Evolutionary conservation across 2,329 filamentous ascomycete genomes (phyloP).

Genomic region (Podosphaera fusca): DNA sequence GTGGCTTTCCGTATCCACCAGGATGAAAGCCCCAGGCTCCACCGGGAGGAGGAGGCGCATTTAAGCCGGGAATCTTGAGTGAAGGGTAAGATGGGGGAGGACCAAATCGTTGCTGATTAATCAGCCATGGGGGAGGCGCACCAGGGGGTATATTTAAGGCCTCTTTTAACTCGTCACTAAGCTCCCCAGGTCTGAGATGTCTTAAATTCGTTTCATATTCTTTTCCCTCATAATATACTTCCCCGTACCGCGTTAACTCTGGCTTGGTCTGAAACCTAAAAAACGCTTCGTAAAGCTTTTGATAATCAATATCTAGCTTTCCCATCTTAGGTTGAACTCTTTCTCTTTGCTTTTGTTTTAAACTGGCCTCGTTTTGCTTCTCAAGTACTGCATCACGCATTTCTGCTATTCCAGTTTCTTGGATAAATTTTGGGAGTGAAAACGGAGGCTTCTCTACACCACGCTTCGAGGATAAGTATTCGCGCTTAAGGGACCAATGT

Average conservation of each 20-base stretch:
- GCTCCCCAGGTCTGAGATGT: constrained; percentile 70
- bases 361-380: constrained; percentile 73
- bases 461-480: constrained; percentile 90
- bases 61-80: constrained; percentile 84
- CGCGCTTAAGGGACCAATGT: constrained; percentile 90
- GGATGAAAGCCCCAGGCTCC: constrained; percentile 89
- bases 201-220: constrained; percentile 90
- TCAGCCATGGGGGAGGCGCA: constrained; percentile 86
- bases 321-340: constrained; percentile 90
- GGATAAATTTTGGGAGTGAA: constrained; percentile 82
- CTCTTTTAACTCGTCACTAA: constrained; percentile 75
- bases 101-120: constrained; percentile 86
- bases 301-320: constrained; percentile 93
- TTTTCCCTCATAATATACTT: constrained; percentile 99
- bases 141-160: constrained; percentile 84
- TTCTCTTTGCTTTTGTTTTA: constrained; percentile 92
- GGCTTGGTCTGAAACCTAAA: constrained; percentile 96
- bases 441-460: constrained; percentile 93
- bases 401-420: constrained; percentile 89
- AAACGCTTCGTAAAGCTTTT: constrained; percentile 94
- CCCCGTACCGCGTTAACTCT: constrained; percentile 75
- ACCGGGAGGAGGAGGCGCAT: constrained; percentile 73
- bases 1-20: constrained; percentile 88
- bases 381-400: constrained; percentile 94
- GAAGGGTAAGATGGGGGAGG: constrained; percentile 87